phyloP scores from a whole-genome alignment of 441 rosid species.

The Breynia disticha region DNA sequence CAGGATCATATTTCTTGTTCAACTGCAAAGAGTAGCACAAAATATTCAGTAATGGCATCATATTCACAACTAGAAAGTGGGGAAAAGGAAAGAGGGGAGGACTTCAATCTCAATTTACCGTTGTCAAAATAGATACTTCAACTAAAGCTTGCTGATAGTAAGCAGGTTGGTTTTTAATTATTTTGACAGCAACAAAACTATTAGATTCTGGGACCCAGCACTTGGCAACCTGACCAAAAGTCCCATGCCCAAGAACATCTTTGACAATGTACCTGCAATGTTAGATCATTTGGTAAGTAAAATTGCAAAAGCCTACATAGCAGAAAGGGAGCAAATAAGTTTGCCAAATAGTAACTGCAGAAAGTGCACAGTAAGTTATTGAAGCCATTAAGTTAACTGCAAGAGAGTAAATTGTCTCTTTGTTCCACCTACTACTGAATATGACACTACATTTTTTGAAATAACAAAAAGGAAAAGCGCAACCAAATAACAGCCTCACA shows the following conservation, averaged over 20 bases:
- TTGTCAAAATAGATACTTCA: slow-evolving; percentile 96
- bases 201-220: slow-evolving; percentile 80
- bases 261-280: slow-evolving; percentile 83
- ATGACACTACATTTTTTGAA: too few species aligned
- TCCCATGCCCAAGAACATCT: slow-evolving; percentile 99
- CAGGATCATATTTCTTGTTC: slow-evolving; percentile 97
- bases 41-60: slow-evolving; percentile 8
- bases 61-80: slow-evolving; percentile 10
- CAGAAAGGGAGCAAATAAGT: background rate
- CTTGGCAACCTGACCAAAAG: slow-evolving; percentile 99
- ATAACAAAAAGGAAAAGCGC: too few species aligned
- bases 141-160: slow-evolving; percentile 97
- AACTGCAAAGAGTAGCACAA: slow-evolving; percentile 45
- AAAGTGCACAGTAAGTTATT: too few species aligned
- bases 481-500: too few species aligned
- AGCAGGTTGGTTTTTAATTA: slow-evolving; percentile 96
- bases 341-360: too few species aligned
- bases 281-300: slow-evolving; percentile 2
- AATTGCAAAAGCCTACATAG: background rate
- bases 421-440: too few species aligned
- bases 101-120: slow-evolving; percentile 37
- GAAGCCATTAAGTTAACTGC: too few species aligned
- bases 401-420: too few species aligned
- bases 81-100: slow-evolving; percentile 11
- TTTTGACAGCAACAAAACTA: slow-evolving; percentile 86